Evolutionary conservation across 164 flowering plant species (phyloP), one percentile per base, ranked within the genome.

Genomic region (Stephania yunnanensis): DNA sequence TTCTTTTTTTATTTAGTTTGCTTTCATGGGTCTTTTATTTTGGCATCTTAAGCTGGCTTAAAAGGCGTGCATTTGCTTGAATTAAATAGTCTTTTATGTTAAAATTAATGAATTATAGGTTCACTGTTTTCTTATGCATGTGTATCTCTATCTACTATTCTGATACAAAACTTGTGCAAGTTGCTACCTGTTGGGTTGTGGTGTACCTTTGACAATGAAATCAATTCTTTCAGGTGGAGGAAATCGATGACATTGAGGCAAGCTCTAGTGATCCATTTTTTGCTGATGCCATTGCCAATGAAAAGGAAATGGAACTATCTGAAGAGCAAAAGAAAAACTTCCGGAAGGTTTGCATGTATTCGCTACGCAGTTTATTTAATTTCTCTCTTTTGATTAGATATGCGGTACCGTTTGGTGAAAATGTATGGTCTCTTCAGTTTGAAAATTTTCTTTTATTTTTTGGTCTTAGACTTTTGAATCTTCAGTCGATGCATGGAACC

Each of bases 211-310:
- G 42, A 64, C 65, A 70, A 19, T 22, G 48, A 42, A 63, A 25
- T 3, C 45, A n/a, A n/a, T 73, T 36, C 45, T 71, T 19, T 53
- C 86, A 96, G 99, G 97, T 96, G 74, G 99, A 96, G 83, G 99
- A 96, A 86, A 96, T 96, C 79, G 90, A 88, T 80, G 99, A 94
- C 73, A 74, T 92, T 82, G 97, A 92, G 77, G 87, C 78, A 55
- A 74, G 75, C 82, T 81, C 83, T 42, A 70, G 78, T 70, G 94
- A 93, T 80, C 97, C 95, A 58, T 89, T 93, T 84, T 75, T 90
- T 82, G 94, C 95, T 44, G 94, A 85, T 85, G 98, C 98, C 42
- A 76, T 95, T 71, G 97, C 87, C 64, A 90, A 89, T 84, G 99
- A 95, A 82, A 83, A 79, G 75, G 97, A 88, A 71, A 72, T 86